Evolutionary conservation across 768 basidiomycete genomes (phyloP), one percentile per base, ranked within the genome.

Genomic region (Panus rudis): DNA sequence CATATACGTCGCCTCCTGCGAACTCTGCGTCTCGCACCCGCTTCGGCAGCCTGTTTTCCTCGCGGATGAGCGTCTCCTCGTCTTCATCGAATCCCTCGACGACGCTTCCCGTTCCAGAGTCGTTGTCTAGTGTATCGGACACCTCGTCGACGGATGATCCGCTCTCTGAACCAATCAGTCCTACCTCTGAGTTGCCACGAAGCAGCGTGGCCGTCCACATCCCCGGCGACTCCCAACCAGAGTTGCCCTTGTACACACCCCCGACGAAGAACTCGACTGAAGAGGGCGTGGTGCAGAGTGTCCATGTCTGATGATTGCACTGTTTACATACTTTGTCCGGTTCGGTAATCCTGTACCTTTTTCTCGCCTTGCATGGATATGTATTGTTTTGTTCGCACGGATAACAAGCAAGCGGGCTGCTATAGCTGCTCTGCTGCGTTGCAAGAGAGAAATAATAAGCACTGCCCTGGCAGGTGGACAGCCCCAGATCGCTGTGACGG

Each of bases 11-110:
- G 41, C 56, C 68, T 44, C 53, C 66, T 19, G 37, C 58, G 20
- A 42, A 53, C 20, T 34, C 60, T 11, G 50, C 64, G 25, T 78
- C 77, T 1, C 63, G 80, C n/a, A 62, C 78, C 25, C 72, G 72
- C 53, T 53, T 89, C 33, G 82, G 83, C 4, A 80, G 79, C 7
- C 78, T 88, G 60, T 88, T 88, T 57, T 66, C 72, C 43, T 68
- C 79, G 22, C 68, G 80, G 46, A 61, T 56, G 6, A 80, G 76
- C 53, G 61, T 73, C 30, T 72, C 79, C 14, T 79, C 78, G 12
- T 63, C 62, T 1, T 57, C 63, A 3, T 50, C 67, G 0, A 60
- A 55, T 60, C 48, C 56, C 70, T 38, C 52, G n/a, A 16, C 16
- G 33, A 35, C 10, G 28, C 28, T 30, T 20, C n/a, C 21, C 60